Evolutionary conservation across 78 protist genomes (phyloP).

Genomic region (Trichosphaerium sp.): DNA sequence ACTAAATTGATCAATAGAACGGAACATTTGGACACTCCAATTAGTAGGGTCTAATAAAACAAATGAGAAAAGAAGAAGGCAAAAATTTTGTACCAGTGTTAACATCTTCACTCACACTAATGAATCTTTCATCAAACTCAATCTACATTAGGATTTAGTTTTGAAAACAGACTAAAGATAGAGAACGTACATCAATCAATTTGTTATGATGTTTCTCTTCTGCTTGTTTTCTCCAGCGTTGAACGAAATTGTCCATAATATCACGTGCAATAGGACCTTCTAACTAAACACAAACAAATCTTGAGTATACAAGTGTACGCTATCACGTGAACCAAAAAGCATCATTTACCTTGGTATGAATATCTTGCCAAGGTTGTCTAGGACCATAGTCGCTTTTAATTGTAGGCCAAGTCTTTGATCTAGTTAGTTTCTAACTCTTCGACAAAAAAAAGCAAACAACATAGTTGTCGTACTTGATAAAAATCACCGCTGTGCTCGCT

Average conservation of each 20-base stretch:
- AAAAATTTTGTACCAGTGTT: background rate
- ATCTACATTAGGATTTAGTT: background rate
- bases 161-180: background rate
- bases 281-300: no score
- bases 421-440: no score
- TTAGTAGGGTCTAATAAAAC: background rate
- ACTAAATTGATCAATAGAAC: slow-evolving; percentile 15
- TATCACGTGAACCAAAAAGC: no score
- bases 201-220: background rate
- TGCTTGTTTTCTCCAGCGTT: slow-evolving; percentile 23
- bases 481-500: slow-evolving; percentile 15
- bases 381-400: background rate
- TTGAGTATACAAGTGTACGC: no score
- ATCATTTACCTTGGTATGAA: slow-evolving; percentile 1
- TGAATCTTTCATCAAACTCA: background rate
- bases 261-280: slow-evolving; percentile 33
- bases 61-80: background rate
- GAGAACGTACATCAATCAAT: no score
- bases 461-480: background rate
- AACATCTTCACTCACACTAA: background rate
- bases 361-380: slow-evolving; percentile 38
- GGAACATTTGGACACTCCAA: slow-evolving; percentile 15
- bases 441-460: no score
- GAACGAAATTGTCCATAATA: slow-evolving; percentile 15
- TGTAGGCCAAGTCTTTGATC: no score